phyloP scores from a whole-genome alignment of 768 basidiomycete genomes.

The Crassisporium funariophilum region DNA sequence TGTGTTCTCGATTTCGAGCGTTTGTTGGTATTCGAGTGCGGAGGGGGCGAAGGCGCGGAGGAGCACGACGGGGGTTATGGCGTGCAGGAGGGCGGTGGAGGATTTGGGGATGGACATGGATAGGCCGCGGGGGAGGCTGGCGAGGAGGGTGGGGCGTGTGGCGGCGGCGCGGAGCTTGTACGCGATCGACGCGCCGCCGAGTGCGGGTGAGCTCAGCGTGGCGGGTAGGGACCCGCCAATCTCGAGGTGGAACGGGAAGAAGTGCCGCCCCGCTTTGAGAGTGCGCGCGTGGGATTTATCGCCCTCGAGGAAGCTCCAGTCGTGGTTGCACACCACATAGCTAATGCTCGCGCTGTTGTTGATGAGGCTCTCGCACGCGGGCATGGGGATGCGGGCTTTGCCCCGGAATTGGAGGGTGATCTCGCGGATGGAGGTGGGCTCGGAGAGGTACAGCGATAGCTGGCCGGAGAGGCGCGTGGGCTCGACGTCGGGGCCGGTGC shows the following conservation, averaged over 20 bases:
- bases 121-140: too few relatives aligned
- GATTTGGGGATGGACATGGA: too few relatives aligned
- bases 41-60: slow-evolving; percentile 76
- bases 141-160: slow-evolving; percentile 62
- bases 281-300: slow-evolving; percentile 80
- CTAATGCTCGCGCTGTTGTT: slow-evolving; percentile 50
- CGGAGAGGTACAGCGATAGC: slow-evolving; percentile 76
- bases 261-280: slow-evolving; percentile 92
- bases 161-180: slow-evolving; percentile 91
- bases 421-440: slow-evolving; percentile 83
- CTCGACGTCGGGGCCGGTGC: slow-evolving; percentile 82
- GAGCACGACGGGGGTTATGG: slow-evolving; percentile 62
- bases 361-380: slow-evolving; percentile 40
- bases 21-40: slow-evolving; percentile 94
- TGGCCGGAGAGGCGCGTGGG: slow-evolving; percentile 80
- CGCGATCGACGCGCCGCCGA: slow-evolving; percentile 66
- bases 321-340: slow-evolving; percentile 75
- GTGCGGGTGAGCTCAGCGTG: slow-evolving; percentile 55
- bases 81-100: too few relatives aligned
- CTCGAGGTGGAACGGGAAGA: slow-evolving; percentile 89
- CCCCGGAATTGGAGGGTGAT: slow-evolving; percentile 84
- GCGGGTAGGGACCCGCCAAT: slow-evolving; percentile 87
- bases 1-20: slow-evolving; percentile 93
- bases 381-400: slow-evolving; percentile 71
- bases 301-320: slow-evolving; percentile 92